Evolutionary conservation across 1,284 basidiomycete species (phyloP), one percentile per base, ranked within the genome.

Genomic region (Chondrostereum purpureum): DNA sequence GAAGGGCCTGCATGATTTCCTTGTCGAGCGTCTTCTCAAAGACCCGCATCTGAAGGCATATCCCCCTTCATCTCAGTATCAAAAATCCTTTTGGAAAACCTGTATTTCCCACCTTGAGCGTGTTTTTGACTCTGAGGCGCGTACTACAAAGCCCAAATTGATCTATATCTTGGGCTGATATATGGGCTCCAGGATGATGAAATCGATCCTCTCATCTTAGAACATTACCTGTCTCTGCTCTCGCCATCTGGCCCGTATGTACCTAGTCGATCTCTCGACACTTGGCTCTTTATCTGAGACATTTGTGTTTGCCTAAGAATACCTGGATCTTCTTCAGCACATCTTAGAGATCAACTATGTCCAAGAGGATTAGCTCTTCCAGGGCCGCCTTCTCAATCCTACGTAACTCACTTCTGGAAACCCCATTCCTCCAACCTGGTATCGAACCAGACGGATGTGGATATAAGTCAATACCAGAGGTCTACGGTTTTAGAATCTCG

Each of bases 31-130:
- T 17, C 58, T 88, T 41, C 60, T 86, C 6, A 55, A 72, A 5
- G 69, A 72, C 52, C 50, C 60, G 3, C 81, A 83, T 56, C 70
- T 84, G 31, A 53, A 60, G 44, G 53, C 55, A 24, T 85, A 80
- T 54, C 73, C 83, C 3, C 83, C 85, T 1, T 78, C 83, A 0
- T 47, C 51, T 12, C 68, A 75, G 50, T 87, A 83, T 52, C 82
- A 83, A 50, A 63, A 64, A 41, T 49, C 58, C 1, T 87, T 87
- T 56, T 88, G 83, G 83, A 88, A 87, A 62, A 81, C 78, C 75
- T 67, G 66, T 0, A 73, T 88, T 17, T 55, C 59, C 20, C 58
- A 66, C 23, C 62, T 88, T 17, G 85, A 88, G 59, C 55, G 67
- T 40, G 40, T 60, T 12, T 50, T 52, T 19, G 58, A 62, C 19